These are phyloP conservation scores for Leptodontidium sp. DNA, from an alignment of 2,329 filamentous ascomycete genomes.

Conservation along the genomic window DNA sequence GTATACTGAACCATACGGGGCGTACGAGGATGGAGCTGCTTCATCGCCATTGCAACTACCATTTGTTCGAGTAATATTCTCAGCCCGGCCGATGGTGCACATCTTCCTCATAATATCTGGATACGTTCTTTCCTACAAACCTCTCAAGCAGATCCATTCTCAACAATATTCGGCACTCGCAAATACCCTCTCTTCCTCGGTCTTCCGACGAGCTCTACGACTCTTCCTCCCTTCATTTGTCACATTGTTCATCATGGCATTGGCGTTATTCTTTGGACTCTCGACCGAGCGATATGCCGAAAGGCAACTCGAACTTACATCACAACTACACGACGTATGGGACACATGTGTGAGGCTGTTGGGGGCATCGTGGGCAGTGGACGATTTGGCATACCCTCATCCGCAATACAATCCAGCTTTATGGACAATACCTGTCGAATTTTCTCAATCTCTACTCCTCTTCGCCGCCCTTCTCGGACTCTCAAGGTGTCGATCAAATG, in stretches of 20 bases:
- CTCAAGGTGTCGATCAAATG: slow-evolving; percentile 37
- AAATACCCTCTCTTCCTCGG: slow-evolving; percentile 54
- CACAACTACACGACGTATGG: slow-evolving; percentile 52
- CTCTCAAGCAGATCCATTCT: slow-evolving; percentile 52
- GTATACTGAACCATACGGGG: slow-evolving; percentile 45
- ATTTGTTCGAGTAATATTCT: slow-evolving; percentile 54
- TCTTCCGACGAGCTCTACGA: slow-evolving; percentile 56
- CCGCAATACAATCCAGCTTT: slow-evolving; percentile 44
- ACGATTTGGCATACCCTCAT: slow-evolving; percentile 30
- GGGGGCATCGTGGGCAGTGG: slow-evolving; percentile 38
- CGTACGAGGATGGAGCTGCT: slow-evolving; percentile 46
- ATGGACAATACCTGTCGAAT: slow-evolving; percentile 47
- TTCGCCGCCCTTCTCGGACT: slow-evolving; percentile 42
- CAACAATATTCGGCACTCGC: slow-evolving; percentile 50
- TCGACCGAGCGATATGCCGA: slow-evolving; percentile 56
- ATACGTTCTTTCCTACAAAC: slow-evolving; percentile 56
- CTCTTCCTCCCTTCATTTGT: slow-evolving; percentile 56
- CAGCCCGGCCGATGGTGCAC: slow-evolving; percentile 58
- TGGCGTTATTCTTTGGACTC: slow-evolving; percentile 54
- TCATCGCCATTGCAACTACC: slow-evolving; percentile 56
- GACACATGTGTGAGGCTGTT: slow-evolving; percentile 51
- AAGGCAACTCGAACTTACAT: slow-evolving; percentile 47
- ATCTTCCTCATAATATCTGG: slow-evolving; percentile 62
- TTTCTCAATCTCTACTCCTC: slow-evolving; percentile 44
- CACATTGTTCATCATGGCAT: slow-evolving; percentile 54